Percentiles rank a stretch among this genome's conserved stretches.
These are phyloP conservation scores for Parafenestella ontariensis DNA, from an alignment of 2,329 filamentous ascomycete species.

Conservation along the genomic window DNA sequence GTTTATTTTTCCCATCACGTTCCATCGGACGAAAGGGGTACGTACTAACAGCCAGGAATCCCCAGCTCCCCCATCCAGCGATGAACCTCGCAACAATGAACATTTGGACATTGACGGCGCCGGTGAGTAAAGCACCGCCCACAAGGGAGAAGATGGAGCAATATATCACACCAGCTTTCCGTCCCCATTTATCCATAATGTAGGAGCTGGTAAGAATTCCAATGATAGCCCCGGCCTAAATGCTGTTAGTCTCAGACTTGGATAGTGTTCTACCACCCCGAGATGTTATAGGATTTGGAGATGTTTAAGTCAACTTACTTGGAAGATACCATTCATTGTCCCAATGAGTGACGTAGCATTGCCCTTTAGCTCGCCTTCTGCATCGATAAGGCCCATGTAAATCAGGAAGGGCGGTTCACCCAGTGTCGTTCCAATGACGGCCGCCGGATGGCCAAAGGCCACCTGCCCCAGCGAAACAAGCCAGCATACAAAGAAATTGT, in stretches of 20 bases:
- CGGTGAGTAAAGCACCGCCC: constrained; percentile 24
- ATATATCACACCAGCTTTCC: constrained; percentile 28
- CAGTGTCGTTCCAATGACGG: constrained; percentile 28
- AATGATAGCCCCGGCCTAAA: constrained; percentile 23
- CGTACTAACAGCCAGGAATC: constrained; percentile 33
- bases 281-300: background rate
- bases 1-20: background rate
- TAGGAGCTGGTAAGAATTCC: constrained; percentile 21
- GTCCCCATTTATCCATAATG: constrained; percentile 27
- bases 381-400: constrained; percentile 27
- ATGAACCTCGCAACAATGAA: constrained; percentile 72
- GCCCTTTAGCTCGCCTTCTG: constrained; percentile 12
- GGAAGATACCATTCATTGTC: constrained; percentile 30
- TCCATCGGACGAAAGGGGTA: background rate
- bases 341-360: constrained; percentile 26
- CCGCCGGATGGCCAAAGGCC: constrained; percentile 29
- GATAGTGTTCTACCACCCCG: background rate
- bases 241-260: background rate
- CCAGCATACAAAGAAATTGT: constrained; percentile 28
- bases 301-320: constrained; percentile 9
- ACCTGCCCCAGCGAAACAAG: constrained; percentile 27
- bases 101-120: constrained; percentile 21
- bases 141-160: constrained; percentile 24
- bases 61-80: constrained; percentile 62
- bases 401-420: constrained; percentile 27